phyloP scores from a whole-genome alignment of 2,329 filamentous ascomycete genomes.

The Xylaria sp. region DNA sequence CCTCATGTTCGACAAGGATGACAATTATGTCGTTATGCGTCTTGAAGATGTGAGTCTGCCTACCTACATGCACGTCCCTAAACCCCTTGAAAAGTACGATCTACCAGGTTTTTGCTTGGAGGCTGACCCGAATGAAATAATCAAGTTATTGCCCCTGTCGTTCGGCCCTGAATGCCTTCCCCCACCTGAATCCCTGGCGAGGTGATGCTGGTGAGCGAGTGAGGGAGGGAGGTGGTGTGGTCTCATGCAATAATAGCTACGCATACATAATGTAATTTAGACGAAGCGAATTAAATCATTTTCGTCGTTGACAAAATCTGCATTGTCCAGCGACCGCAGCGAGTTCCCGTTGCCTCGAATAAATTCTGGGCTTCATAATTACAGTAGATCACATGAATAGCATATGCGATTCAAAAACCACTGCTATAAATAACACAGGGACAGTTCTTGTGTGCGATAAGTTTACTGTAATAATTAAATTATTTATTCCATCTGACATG shows the following conservation, averaged over 20 bases:
- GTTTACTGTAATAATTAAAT: no score
- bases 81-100: background rate
- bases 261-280: slow-evolving; percentile 9
- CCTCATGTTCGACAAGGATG: slow-evolving; percentile 91
- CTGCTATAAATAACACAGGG: background rate
- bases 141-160: slow-evolving; percentile 73
- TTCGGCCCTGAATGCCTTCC: slow-evolving; percentile 73
- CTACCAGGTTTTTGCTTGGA: background rate
- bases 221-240: background rate
- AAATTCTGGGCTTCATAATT: no score
- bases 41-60: slow-evolving; percentile 69
- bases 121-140: slow-evolving; percentile 25
- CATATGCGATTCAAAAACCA: background rate
- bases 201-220: slow-evolving; percentile 7
- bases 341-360: background rate
- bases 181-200: slow-evolving; percentile 47
- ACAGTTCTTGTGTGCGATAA: background rate
- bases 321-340: background rate
- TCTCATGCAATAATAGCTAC: background rate
- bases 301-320: background rate
- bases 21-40: slow-evolving; percentile 75
- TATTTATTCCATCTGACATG: background rate
- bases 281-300: background rate
- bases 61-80: background rate
- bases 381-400: background rate